Evolutionary conservation across 345 rosid genomes (phyloP).

Genomic region (Brassica carinata): DNA sequence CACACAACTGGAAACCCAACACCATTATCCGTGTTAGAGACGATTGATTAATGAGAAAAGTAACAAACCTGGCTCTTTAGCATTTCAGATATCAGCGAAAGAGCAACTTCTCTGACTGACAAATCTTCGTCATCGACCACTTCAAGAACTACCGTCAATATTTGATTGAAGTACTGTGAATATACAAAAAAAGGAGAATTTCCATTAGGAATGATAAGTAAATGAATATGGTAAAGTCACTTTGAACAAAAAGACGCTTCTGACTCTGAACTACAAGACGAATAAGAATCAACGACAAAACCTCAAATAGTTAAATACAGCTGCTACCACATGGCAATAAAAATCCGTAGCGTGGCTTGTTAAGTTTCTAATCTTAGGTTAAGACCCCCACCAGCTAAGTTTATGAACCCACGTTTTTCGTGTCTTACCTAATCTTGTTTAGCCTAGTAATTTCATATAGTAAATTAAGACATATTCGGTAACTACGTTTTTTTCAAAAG

Average conservation of each 20-base stretch:
- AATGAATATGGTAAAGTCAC: slow-evolving; percentile 20
- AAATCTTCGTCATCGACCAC: slow-evolving; percentile 77
- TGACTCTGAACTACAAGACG: neutral
- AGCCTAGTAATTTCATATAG: slow-evolving; percentile 14
- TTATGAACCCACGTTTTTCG: slow-evolving; percentile 1
- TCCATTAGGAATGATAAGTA: slow-evolving; percentile 18
- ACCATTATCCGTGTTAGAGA: neutral
- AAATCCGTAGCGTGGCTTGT: neutral
- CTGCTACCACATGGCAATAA: neutral
- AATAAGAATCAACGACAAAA: slow-evolving; percentile 13
- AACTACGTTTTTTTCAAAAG: neutral
- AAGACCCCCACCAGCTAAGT: slow-evolving; percentile 16
- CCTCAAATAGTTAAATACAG: neutral
- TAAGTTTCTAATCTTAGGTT: neutral
- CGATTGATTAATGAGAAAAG: slow-evolving; percentile 8
- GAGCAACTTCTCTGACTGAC: slow-evolving; percentile 71
- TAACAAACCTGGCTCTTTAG: slow-evolving; percentile 78
- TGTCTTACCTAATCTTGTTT: neutral
- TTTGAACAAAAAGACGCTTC: neutral
- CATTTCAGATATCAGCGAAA: slow-evolving; percentile 79
- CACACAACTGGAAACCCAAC: slow-evolving; percentile 1
- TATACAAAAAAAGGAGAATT: neutral
- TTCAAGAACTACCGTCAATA: slow-evolving; percentile 94
- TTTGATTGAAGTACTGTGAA: slow-evolving; percentile 94
- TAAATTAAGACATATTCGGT: neutral